Evolutionary conservation across 352 stramenopile genomes (phyloP).

Genomic region (Blastocystis sp.): DNA sequence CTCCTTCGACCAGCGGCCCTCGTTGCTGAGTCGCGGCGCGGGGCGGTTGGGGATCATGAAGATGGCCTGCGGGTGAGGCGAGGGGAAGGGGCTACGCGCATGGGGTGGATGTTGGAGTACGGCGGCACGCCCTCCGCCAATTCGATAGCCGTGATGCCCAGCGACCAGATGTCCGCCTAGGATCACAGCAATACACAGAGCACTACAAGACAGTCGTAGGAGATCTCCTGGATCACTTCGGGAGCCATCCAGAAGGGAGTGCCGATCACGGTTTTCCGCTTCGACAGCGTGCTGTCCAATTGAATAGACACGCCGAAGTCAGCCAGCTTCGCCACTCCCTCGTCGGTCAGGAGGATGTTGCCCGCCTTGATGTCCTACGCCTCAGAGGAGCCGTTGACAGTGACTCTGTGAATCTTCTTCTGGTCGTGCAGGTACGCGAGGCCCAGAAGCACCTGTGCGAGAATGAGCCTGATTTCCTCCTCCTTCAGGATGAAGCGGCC

Average conservation of each 20-base stretch:
- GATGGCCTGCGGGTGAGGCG: constrained; percentile 77
- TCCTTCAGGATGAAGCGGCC: constrained; percentile 32
- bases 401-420: constrained; percentile 71
- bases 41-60: constrained; percentile 95
- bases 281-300: constrained; percentile 91
- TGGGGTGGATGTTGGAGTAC: constrained; percentile 90
- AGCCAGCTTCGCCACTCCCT: constrained; percentile 71
- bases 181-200: constrained; percentile 77
- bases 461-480: constrained; percentile 57
- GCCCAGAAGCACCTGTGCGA: constrained; percentile 70
- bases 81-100: constrained; percentile 75
- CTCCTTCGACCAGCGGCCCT: constrained; percentile 73
- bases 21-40: constrained; percentile 79
- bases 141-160: constrained; percentile 81
- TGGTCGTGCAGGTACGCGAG: constrained; percentile 71
- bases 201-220: constrained; percentile 15
- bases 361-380: constrained; percentile 72
- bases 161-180: constrained; percentile 85
- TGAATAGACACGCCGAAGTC: constrained; percentile 82
- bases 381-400: neutral
- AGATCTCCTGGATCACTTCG: constrained; percentile 37
- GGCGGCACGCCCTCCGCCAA: constrained; percentile 92
- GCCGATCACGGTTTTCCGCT: constrained; percentile 93
- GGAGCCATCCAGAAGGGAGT: constrained; percentile 68
- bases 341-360: constrained; percentile 72